Percentiles rank a stretch among this genome's conserved stretches.
Conservation (phyloP, 257 asterid genomes). For the Hygrophila difformis region DNA sequence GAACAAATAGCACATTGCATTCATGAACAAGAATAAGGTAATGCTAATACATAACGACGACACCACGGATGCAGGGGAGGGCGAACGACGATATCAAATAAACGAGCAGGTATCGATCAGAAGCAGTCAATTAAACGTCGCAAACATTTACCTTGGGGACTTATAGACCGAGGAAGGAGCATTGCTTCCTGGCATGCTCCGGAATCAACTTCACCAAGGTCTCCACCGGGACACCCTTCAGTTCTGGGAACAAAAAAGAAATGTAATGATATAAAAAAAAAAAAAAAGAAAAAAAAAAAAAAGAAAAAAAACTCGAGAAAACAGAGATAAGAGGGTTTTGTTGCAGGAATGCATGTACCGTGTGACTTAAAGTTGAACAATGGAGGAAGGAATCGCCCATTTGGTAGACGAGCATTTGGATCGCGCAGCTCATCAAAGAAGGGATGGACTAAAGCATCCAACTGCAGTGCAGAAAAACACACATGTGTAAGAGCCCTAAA, state of each 20-base stretch:
- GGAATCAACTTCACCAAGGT: constrained; percentile 58
- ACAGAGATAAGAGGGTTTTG: not conserved
- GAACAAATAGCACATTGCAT: too few relatives aligned
- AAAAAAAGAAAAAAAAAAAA: not conserved
- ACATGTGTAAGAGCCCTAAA: too few relatives aligned
- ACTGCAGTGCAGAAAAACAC: constrained; percentile 26
- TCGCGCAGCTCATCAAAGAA: constrained; percentile 66
- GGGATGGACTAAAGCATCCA: constrained; percentile 60
- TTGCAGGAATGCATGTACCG: constrained; percentile 29
- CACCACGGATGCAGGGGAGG: too few relatives aligned
- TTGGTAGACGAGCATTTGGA: constrained; percentile 52
- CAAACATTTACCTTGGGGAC: constrained; percentile 14
- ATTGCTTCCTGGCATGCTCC: constrained; percentile 77
- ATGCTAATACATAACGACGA: too few relatives aligned
- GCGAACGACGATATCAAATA: too few relatives aligned
- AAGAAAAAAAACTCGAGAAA: not conserved
- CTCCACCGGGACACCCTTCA: constrained; percentile 69
- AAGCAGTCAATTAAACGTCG: constrained; percentile 1
- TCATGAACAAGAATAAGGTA: too few relatives aligned
- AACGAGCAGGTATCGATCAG: not conserved
- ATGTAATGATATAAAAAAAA: not conserved
- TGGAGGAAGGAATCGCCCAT: constrained; percentile 71
- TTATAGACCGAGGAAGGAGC: constrained; percentile 55
- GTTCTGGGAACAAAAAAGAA: constrained; percentile 38
- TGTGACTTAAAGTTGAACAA: constrained; percentile 72